Percentiles rank a stretch among this genome's conserved stretches.
phyloP scores from a whole-genome alignment of 805 yeast genomes.

The Starmerella vaccinii region DNA sequence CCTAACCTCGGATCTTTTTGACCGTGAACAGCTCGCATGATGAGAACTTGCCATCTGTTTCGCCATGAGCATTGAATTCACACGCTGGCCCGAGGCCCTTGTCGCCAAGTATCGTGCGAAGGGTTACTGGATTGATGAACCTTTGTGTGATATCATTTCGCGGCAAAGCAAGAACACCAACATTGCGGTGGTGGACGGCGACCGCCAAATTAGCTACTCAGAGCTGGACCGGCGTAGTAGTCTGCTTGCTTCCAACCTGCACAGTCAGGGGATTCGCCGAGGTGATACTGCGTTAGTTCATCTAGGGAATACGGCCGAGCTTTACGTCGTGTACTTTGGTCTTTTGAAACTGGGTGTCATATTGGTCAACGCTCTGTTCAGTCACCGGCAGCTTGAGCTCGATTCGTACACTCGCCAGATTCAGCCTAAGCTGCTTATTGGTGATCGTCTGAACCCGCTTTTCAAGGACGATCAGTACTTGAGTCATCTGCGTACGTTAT shows the following conservation, averaged over 20 bases:
- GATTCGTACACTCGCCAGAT: conserved; percentile 13
- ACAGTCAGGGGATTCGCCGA: conserved; percentile 6
- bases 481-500: background rate
- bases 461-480: conserved; percentile 11
- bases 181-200: conserved; percentile 13
- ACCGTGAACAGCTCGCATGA: background rate
- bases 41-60: background rate
- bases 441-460: conserved; percentile 14
- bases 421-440: conserved; percentile 16
- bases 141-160: conserved; percentile 10
- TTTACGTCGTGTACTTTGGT: conserved; percentile 16
- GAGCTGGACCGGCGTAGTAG: conserved; percentile 3
- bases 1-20: background rate
- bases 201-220: conserved; percentile 3
- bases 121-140: conserved; percentile 16
- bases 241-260: conserved; percentile 4
- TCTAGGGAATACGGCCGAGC: conserved; percentile 13
- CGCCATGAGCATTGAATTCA: conserved; percentile 7
- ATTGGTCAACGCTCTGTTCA: conserved; percentile 16
- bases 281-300: conserved; percentile 18
- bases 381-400: conserved; percentile 18
- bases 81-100: conserved; percentile 13
- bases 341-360: conserved; percentile 13
- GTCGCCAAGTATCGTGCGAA: conserved; percentile 9
- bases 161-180: background rate